Conservation (phyloP, 106 monocot species). For the Ottelia alismoides region DNA sequence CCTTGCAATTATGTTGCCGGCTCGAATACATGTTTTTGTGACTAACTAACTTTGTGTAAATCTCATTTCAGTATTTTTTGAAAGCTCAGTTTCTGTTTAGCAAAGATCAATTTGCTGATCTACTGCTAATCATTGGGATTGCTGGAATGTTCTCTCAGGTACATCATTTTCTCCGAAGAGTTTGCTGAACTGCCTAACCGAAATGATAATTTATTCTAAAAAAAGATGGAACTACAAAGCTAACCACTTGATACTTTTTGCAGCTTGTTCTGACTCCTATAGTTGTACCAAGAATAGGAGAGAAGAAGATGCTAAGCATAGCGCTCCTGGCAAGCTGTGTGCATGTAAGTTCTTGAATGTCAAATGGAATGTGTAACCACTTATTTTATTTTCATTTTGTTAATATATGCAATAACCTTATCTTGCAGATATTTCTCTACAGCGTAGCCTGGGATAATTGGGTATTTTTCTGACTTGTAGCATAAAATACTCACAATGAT, state of each 20-base stretch:
- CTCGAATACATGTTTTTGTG: too few species aligned
- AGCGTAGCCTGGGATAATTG: conserved; percentile 84
- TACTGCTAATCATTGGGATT: conserved; percentile 59
- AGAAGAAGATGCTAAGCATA: conserved; percentile 59
- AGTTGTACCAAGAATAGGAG: conserved; percentile 39
- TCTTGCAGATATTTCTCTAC: conserved; percentile 73
- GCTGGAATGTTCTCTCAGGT: conserved; percentile 88
- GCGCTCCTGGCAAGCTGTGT: conserved; percentile 61
- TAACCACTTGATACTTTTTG: conserved; percentile 6
- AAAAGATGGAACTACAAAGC: too few species aligned
- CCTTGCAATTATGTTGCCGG: too few species aligned
- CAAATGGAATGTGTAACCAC: too few species aligned
- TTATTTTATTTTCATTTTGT: too few species aligned
- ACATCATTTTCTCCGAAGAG: too few species aligned
- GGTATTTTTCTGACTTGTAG: conserved; percentile 27
- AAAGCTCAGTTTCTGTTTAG: conserved; percentile 81
- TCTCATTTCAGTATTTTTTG: conserved; percentile 58
- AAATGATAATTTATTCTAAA: too few species aligned
- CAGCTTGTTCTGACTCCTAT: conserved; percentile 75
- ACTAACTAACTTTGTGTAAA: conserved; percentile 1
- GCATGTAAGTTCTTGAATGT: conserved; percentile 48
- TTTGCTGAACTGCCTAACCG: too few species aligned
- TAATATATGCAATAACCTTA: too few species aligned
- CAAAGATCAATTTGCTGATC: conserved; percentile 90
- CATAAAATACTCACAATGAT: too few species aligned